A percentile compares a stretch with the other conserved stretches of the same genome.
Evolutionary conservation across 2,329 filamentous ascomycete species (phyloP).

Genomic region (Aureobasidium melanogenum): DNA sequence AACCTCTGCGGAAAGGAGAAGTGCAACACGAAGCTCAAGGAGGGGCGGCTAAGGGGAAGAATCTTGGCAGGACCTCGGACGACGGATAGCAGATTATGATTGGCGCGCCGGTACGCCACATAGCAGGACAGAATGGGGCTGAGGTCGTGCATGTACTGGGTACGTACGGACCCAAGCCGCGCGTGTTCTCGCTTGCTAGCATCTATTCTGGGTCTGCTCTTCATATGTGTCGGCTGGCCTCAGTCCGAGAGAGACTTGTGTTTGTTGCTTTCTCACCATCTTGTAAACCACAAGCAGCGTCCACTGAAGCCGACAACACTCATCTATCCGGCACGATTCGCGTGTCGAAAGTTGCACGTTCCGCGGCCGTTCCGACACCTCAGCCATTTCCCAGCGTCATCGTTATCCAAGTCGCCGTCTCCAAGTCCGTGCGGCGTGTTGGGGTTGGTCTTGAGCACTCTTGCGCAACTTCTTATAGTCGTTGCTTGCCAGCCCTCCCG

Average conservation of each 20-base stretch:
- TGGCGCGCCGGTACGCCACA: constrained; percentile 1
- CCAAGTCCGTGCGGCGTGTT: constrained; percentile 6
- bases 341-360: not conserved
- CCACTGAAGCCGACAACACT: not conserved
- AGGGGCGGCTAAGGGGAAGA: not conserved
- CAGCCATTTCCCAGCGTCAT: constrained; percentile 2
- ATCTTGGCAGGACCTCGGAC: not conserved
- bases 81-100: not conserved
- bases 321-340: not conserved
- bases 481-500: constrained; percentile 1
- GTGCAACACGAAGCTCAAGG: not conserved
- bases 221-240: not conserved
- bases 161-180: constrained; percentile 3
- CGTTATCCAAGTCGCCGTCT: not conserved
- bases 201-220: constrained; percentile 2
- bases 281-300: not conserved
- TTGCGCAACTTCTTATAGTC: constrained; percentile 1
- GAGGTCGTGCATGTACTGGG: not conserved
- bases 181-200: not conserved
- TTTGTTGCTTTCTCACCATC: not conserved
- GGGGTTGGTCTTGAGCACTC: constrained; percentile 1
- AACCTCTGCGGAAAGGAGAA: not conserved
- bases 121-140: not conserved
- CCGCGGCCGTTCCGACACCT: constrained; percentile 1
- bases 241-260: not conserved